Evolutionary conservation across 2,329 filamentous ascomycete species (phyloP), one percentile per base, ranked within the genome.

Genomic region (Talaromyces marneffei): DNA sequence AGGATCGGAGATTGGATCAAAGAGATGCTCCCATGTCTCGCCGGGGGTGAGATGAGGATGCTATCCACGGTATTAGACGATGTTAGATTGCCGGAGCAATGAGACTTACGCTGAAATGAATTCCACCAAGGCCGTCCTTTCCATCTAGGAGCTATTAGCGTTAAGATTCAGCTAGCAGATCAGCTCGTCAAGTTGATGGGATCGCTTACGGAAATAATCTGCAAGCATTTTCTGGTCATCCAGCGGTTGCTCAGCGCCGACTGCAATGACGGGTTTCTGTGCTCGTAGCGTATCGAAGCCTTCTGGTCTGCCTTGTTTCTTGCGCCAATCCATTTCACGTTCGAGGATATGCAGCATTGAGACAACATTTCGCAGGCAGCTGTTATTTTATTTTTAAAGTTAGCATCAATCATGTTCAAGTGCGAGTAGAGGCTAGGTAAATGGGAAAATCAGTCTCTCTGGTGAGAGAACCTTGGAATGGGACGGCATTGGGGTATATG

Each of bases 281-380:
- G 83, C 81, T 66, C 83, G 85, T 74, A 97, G 78, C 7, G 86
- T 82, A 57, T 87, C 87, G 68, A 92, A 97, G 0, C 90, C 89
- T 60, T 87, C 81, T 0, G 84, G 77, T 60, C 81, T 83, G 18
- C 89, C 89, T 44, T 86, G 83, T 12, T 84, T 78, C 71, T 85
- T 85, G 65, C 94, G 85, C 92, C 92, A 97, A 66, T 85, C 82
- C 67, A 91, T 82, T 77, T 99, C 94, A 72, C 91, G 90, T 66
- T 96, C 91, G 58, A 99, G 83, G 62, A 96, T 88, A 70, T 97
- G 88, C 78, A 99, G 97, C 64, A 97, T 81, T 25, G 91, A 89
- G 40, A 97, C 87, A 16, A 90, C 87, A 76, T 99, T 99, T 56
- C 89, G 87, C 56, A 97, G 82, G 69, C 92, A 97, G 74, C 89